Base-by-base conservation (phyloP, 768 basidiomycete genomes). In the Termitomyces heimii region DNA sequence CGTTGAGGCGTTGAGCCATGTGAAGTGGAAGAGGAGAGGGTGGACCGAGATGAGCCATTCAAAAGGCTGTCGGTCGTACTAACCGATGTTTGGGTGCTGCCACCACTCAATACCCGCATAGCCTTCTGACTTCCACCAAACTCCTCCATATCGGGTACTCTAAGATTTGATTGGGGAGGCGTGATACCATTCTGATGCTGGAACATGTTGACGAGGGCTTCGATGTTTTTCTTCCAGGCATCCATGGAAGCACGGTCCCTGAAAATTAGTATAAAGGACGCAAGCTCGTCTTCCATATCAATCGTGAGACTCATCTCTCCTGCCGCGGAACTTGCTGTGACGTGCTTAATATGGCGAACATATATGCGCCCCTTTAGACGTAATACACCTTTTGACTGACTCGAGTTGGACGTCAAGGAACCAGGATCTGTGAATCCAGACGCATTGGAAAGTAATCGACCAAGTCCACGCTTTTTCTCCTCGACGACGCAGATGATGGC, bases 401-500 rank as follows among this genome's bases (percentile, higher is more conserved):
- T 69, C 4, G 72, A 67, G 52, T 64, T 61, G 5, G 74, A 73
- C 7, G 75, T 66, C 6, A 74, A 74, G 35, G 80, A 80, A 13
- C 77, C 71, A 3, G 77, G 70, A 58, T 85, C 84, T 39, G 77
- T 81, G 43, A 82, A 74, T 3, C 75, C 73, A 5, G 84, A 81
- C 0, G 86, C 85, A 57, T 75, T 80, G 31, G 87, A 85, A 5
- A 94, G 77, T 46, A 94, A 77, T 28, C 88, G 82, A 8, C 88
- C 85, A 2, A 94, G 73, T 0, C 87, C 85, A 26, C 89, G 84
- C 66, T 93, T 95, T 77, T 87, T 92, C 73, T 99, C 96, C 70
- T 98, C 95, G 20, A 90, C 82, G n/a, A 98, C 94, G 70, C 97
- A 99, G 58, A 99, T 94, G 62, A 99, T 91, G 10, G 97, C 97